Base-by-base conservation (phyloP, 2,329 filamentous ascomycete species). In the Pezicula carpinea region DNA sequence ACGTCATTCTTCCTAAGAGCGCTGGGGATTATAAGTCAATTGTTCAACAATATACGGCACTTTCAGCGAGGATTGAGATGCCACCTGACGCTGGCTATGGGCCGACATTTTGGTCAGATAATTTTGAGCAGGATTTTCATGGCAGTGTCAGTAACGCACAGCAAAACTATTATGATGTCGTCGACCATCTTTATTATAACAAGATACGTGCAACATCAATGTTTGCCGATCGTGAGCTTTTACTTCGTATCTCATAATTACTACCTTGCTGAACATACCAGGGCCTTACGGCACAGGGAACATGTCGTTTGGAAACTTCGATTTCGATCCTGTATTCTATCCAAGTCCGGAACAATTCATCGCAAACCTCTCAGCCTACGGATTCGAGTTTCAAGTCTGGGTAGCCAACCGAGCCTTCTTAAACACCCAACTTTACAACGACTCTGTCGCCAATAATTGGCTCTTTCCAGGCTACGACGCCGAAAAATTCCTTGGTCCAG, bases 321-420 rank as follows among this genome's bases (percentile, higher is more conserved):
- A 67, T 50, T 66, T 67, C 41, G 60, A 66, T 46, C 61, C 61
- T 2, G 50, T 52, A 7, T 62, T 56, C 47, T 67, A 66, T 42
- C 63, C 63, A 2, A 53, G 53, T 35, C 62, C 63, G 7, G 46
- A 52, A 22, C 46, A 48, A 2, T 64, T 66, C 50, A 62, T 67
- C 22, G 53, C 55, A 17, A 64, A 65, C 42, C 49, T 67, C 8
- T 57, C 57, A n/a, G 49, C 48, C 7, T 59, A 45, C 13, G 65
- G 64, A 6, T 61, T 63, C 44, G 65, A 65, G 43, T 64, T 66
- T 45, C 63, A 65, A 38, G 63, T 66, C 34, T 67, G 64, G 64
- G 64, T 62, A 13, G 63, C 65, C 14, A 67, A 67, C 47, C 61
- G 65, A 15, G 65, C 62, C 5, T 62, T 64, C 39, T 39, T 57